Base-by-base conservation (phyloP, 106 monocot species). In the Apostasia shenzhenica region DNA sequence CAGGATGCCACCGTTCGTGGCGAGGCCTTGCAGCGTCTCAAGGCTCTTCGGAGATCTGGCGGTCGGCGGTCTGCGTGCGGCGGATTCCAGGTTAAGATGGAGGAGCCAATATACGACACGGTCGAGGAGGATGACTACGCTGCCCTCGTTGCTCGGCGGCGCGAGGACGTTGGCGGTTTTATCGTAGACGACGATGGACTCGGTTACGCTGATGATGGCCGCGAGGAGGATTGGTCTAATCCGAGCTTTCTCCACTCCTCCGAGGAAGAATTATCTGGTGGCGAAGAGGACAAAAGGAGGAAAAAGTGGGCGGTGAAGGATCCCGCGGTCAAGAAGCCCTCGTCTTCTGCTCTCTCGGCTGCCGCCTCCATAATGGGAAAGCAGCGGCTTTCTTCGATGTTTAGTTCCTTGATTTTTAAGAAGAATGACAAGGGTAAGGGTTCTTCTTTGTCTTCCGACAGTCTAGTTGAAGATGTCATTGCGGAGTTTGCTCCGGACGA, bases 171-270 rank as follows among this genome's bases (percentile, higher is more conserved):
- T 14, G 62, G 68, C 5, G 84, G 63, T 8, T 97, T 97, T 70
- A 97, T 97, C 56, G 87, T 97, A 13, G 97, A 92, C 57, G 92
- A 97, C 61, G 86, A 89, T 54, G 94, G 83, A 40, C 80, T 97
- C n/a, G 97, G 97, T 1, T 97, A 97, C 73, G 74, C 62, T 37
- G 97, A 97, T 59, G 88, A 89, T 44, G 97, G 97, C 41, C 76
- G 78, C 71, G 97, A 97, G 76, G 97, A 89, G 80, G 97, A 97
- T 66, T 97, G 97, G 97, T 68, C 86, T n/a, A 71, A 80, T 40
- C 80, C 76, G 2, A 74, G n/a, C 47, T 46, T 78, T 45, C 79
- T 77, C 1, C 71, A 70, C 7, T 86, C 81, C 12, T 85, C 85
- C 8, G 88, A 84, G 40, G 74, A 84, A 41, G 73, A 74, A 10